Base-by-base conservation (phyloP, 2,329 filamentous ascomycete species). In the Xylariaceae sp. region DNA sequence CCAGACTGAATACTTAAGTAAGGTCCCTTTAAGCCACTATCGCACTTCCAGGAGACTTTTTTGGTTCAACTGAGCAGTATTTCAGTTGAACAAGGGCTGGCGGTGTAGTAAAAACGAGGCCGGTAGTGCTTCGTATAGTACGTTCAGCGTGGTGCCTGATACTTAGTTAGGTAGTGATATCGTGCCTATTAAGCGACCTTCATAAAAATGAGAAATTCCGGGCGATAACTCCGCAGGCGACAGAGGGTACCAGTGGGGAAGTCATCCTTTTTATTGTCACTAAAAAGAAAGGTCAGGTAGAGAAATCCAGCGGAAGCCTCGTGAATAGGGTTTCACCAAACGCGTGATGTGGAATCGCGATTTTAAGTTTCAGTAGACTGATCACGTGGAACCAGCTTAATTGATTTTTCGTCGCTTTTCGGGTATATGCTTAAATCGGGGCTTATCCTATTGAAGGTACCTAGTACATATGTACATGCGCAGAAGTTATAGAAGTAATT, bases 341-440 rank as follows among this genome's bases (percentile, higher is more conserved):
- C 69, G 69, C 68, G 69, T 70, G 69, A 71, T 69, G 56, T 48
- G 50, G 43, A 59, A 65, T 67, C 65, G 67, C 67, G 66, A 59
- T 56, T 57, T 57, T 40, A 47, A 32, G 46, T 43, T 56, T 52
- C 40, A 41, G 46, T 16, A 54, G 40, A n/a, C n/a, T n/a, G n/a
- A 57, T 61, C 62, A 62, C 52, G 61, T 57, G 54, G 21, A 41
- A 40, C 54, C 54, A 3, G 3, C 14, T 37, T 12, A 10, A n/a
- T n/a, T n/a, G n/a, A n/a, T n/a, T 37, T 37, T 12, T 4, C 32
- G 3, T 37, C 14, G 14, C 6, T 37, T 10, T 3, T 46, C 26
- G 20, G 52, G 54, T 44, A 52, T 60, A 60, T 63, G 55, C 59
- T 40, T 46, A 20, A 57, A 19, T 9, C 49, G 61, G 54, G 55